These are phyloP conservation scores for Paralagenidium karlingii DNA, from an alignment of 352 stramenopile genomes.

Conservation along the genomic window DNA sequence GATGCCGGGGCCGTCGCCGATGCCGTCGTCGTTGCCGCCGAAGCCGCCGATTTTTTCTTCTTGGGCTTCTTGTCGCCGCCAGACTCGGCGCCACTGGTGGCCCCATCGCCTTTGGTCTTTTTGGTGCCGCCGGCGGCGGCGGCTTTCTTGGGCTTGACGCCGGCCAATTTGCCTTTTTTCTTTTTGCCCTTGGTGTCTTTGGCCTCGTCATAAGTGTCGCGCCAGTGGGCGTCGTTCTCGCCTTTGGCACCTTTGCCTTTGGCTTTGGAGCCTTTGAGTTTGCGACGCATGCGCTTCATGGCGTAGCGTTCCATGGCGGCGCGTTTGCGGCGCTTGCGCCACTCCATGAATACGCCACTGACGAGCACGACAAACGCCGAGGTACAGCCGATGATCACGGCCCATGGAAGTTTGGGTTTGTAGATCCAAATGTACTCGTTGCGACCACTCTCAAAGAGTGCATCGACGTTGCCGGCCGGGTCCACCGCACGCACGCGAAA, in stretches of 20 bases:
- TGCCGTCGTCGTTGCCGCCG: too few relatives aligned
- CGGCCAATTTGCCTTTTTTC: constrained; percentile 26
- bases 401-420: constrained; percentile 81
- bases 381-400: constrained; percentile 70
- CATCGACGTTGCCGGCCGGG: constrained; percentile 88
- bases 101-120: constrained; percentile 13
- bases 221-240: constrained; percentile 54
- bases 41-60: constrained; percentile 11
- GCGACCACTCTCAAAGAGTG: constrained; percentile 48
- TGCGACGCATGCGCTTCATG: constrained; percentile 89
- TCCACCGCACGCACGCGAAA: constrained; percentile 86
- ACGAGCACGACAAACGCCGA: constrained; percentile 65
- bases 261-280: constrained; percentile 82
- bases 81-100: constrained; percentile 4
- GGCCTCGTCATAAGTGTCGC: constrained; percentile 51
- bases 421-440: constrained; percentile 93
- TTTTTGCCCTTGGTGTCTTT: constrained; percentile 50
- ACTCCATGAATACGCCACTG: constrained; percentile 82
- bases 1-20: too few relatives aligned
- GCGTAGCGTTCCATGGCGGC: constrained; percentile 89
- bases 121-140: constrained; percentile 3
- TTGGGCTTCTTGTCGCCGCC: constrained; percentile 3
- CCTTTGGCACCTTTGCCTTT: constrained; percentile 12
- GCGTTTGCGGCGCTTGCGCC: constrained; percentile 83
- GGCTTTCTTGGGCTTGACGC: constrained; percentile 5